Evolutionary conservation across 306 rosid species (phyloP), one percentile per base, ranked within the genome.

Genomic region (Lagenaria siceraria): DNA sequence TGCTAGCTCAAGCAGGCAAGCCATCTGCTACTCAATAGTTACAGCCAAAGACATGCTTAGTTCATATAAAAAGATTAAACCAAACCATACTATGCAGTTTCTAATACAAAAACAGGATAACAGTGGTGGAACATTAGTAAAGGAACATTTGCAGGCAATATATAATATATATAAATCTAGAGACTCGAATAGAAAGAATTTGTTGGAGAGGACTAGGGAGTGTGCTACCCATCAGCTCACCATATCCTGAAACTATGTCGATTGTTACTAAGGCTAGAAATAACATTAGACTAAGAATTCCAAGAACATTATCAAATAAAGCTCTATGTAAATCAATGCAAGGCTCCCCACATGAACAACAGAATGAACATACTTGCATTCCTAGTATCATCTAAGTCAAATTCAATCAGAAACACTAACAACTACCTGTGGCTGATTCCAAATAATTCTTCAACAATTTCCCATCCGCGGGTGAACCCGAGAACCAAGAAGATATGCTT

Each of bases 401-500:
- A 17, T 29, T 35, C 29, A 49, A 49, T 52, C 29, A 9, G 71
- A 31, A 12, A 19, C 33, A 75, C 42, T 61, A 38, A 76, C 43
- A 55, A 78, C 72, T 78, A 95, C 98, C 99, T 79, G 83, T 54
- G 77, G 86, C 84, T 73, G 91, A 87, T 79, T 90, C 86, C 51
- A 96, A 90, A 82, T 85, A 87, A 72, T 86, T 90, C 83, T 84
- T 85, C 87, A 96, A 85, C 66, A 85, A 89, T 60, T 49, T 79
- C 58, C 81, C 85, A 78, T 96, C 97, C 0, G 90, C 83, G 59
- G 14, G 35, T 21, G 96, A 86, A 84, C 99, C 99, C 21, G 88
- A 78, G 87, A 90, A 96, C 99, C 99, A 96, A 25, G 90, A 86
- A 53, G 93, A 82, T 66, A 96, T 83, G 81, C 87, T 84, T 78